Evolutionary conservation across 768 basidiomycete genomes (phyloP).

Genomic region (Daedaleopsis nitida): DNA sequence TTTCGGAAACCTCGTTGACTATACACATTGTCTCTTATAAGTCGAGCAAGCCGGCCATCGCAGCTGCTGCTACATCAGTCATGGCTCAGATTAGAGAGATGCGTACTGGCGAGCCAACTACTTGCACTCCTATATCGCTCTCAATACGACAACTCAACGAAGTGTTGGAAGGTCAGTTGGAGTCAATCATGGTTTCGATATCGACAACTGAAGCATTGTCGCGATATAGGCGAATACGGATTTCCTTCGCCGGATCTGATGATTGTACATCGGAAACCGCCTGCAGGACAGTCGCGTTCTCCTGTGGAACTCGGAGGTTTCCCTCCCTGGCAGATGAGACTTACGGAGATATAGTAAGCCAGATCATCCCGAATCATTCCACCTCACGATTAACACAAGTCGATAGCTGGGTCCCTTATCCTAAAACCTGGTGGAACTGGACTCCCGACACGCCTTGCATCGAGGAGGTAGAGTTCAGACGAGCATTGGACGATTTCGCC

Average conservation of each 20-base stretch:
- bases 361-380: neutral
- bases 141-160: slow-evolving; percentile 45
- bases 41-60: slow-evolving; percentile 68
- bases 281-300: slow-evolving; percentile 35
- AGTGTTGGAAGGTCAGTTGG: slow-evolving; percentile 60
- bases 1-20: slow-evolving; percentile 35
- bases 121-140: neutral
- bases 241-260: slow-evolving; percentile 75
- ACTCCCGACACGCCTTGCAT: slow-evolving; percentile 9
- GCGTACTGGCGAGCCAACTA: neutral
- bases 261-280: slow-evolving; percentile 64
- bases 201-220: neutral
- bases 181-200: neutral
- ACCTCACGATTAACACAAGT: neutral
- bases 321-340: slow-evolving; percentile 83
- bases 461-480: slow-evolving; percentile 57
- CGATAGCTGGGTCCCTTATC: slow-evolving; percentile 25
- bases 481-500: slow-evolving; percentile 74
- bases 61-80: slow-evolving; percentile 51
- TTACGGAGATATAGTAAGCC: slow-evolving; percentile 79
- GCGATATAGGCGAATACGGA: slow-evolving; percentile 46
- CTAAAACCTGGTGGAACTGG: slow-evolving; percentile 9
- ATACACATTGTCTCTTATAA: slow-evolving; percentile 59
- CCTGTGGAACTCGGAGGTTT: slow-evolving; percentile 74
- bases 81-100: slow-evolving; percentile 30